Conservation (phyloP, 2,329 filamentous ascomycete genomes). For the Hymenoscyphus occultus region DNA sequence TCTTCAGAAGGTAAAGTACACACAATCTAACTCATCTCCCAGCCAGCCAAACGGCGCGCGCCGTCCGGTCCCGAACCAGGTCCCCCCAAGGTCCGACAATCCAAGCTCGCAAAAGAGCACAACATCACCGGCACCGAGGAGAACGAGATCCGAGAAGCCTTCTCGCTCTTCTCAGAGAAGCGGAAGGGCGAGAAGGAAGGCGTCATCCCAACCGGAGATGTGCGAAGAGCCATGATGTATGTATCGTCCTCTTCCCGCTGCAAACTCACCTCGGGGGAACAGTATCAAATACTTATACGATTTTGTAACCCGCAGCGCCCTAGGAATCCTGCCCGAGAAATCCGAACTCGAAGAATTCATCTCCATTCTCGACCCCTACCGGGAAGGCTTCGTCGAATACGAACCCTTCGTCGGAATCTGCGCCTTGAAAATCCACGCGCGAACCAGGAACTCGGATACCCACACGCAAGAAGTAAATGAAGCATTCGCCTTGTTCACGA, state of each 20-base stretch:
- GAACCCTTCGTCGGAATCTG: conserved; percentile 82
- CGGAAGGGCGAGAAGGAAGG: conserved; percentile 70
- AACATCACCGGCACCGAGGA: conserved; percentile 82
- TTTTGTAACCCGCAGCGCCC: conserved; percentile 55
- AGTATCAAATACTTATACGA: not conserved
- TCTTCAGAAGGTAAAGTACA: too few relatives aligned
- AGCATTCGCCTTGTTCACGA: conserved; percentile 79
- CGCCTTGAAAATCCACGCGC: conserved; percentile 75
- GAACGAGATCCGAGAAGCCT: conserved; percentile 86
- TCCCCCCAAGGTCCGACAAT: conserved; percentile 56
- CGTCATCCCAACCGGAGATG: conserved; percentile 40
- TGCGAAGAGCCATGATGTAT: conserved; percentile 71
- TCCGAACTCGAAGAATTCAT: conserved; percentile 74
- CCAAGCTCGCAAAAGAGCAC: conserved; percentile 90
- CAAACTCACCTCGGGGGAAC: not conserved
- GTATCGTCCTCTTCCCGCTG: conserved; percentile 9
- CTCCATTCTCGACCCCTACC: conserved; percentile 78
- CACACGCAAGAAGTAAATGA: conserved; percentile 69
- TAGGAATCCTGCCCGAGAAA: conserved; percentile 67
- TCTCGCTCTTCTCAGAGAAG: conserved; percentile 73
- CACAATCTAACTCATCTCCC: not conserved
- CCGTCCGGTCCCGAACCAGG: conserved; percentile 22
- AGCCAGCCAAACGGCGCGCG: conserved; percentile 36
- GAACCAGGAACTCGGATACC: conserved; percentile 48
- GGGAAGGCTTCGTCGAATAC: conserved; percentile 74